Base-by-base conservation (phyloP, 495 filamentous ascomycete species). In the Penicillium samsonianum region DNA sequence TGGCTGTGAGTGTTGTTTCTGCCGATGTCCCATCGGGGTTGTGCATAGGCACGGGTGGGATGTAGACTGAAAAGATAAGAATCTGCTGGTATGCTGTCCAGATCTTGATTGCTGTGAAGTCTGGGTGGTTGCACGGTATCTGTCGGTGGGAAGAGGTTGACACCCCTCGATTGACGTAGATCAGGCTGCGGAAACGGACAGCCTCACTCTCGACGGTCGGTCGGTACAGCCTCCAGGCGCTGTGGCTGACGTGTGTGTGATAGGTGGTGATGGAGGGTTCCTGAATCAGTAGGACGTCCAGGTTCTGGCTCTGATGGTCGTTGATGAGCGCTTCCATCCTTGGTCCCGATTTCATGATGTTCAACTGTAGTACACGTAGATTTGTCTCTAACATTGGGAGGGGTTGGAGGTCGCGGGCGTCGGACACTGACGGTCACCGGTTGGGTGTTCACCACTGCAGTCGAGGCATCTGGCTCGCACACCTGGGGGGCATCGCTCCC, bases 251-350 rank as follows among this genome's bases (percentile, higher is more conserved):
- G 26, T 69, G 50, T 31, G 64, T 69, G 4, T 35, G 44, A 33
- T 64, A 69, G 3, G 56, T 53, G 1, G 64, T 69, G 37, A 64
- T 58, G 9, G 55, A 61, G 16, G 54, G 65, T 51, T 69, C 63
- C 40, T 72, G 61, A 38, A 69, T 72, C 2, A 69, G 56, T 1
- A 69, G 55, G 0, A 72, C 22, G 17, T 69, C 63, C 8, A 72
- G 60, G 35, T 62, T 55, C 42, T 65, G 51, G 37, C n/a, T 67
- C 14, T 65, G 50, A 16, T 44, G 57, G 41, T 72, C 56, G 20
- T 72, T 68, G 43, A 72, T 70, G 2, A 72, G 61, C 16, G 63
- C 67, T 43, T 72, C 58, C 48, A 70, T 72, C 7, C 65, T 43
- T 40, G 62, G 20, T 22, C 61, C 47, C 0, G 64, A 67, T 60